Conservation (phyloP, 345 rosid genomes). For the Barbarea vulgaris region DNA sequence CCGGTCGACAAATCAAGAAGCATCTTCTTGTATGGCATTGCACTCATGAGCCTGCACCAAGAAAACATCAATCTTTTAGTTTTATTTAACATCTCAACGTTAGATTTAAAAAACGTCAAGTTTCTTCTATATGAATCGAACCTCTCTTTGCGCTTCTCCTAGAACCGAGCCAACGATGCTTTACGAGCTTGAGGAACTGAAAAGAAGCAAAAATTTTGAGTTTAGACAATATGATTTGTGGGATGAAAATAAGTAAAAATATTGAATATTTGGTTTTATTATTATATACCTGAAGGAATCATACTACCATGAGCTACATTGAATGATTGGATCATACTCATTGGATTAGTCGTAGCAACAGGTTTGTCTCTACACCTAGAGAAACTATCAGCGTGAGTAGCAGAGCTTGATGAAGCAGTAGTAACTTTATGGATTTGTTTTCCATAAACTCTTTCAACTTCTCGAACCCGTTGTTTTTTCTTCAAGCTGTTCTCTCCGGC, state of each 20-base stretch:
- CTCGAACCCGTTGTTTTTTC: constrained; percentile 17
- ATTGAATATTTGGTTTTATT: neutral
- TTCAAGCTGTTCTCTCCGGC: constrained; percentile 48
- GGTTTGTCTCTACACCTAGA: constrained; percentile 54
- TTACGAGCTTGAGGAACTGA: constrained; percentile 88
- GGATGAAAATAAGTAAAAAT: constrained; percentile 1
- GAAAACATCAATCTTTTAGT: neutral
- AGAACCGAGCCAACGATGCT: constrained; percentile 93
- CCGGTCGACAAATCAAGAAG: constrained; percentile 43
- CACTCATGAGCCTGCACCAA: constrained; percentile 53
- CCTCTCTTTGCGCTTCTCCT: constrained; percentile 99
- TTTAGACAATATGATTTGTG: neutral
- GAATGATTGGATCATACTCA: constrained; percentile 49
- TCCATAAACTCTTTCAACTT: constrained; percentile 26
- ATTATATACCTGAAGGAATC: constrained; percentile 70
- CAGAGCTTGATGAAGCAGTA: constrained; percentile 58
- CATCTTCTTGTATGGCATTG: constrained; percentile 63
- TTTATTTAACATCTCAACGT: neutral
- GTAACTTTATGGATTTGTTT: constrained; percentile 42
- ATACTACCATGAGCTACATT: constrained; percentile 37
- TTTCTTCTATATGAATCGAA: constrained; percentile 23
- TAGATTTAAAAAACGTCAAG: neutral
- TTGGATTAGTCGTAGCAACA: constrained; percentile 45
- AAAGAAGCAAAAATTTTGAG: neutral
- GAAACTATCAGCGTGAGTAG: constrained; percentile 48